Evolutionary conservation across 2,329 filamentous ascomycete genomes (phyloP), one percentile per base, ranked within the genome.

Genomic region (Paraconiothyrium brasiliense): DNA sequence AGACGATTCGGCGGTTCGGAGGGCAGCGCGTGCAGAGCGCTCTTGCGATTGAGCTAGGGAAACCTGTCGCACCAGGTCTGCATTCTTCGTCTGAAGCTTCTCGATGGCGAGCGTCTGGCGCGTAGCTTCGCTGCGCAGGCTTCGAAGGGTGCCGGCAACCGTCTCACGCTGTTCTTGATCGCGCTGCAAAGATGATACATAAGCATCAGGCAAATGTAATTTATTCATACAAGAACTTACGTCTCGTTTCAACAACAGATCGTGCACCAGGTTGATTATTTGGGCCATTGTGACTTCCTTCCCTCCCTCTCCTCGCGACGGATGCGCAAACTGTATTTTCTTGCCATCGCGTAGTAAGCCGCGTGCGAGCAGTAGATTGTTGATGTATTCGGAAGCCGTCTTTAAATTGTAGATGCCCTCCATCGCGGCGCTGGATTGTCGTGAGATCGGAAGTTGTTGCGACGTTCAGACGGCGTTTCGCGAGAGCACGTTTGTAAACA

Each of bases 181-280:
- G 76, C 93, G 92, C 91, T 96, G 78, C 39, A 41, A n/a, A 16
- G 11, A 35, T n/a, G 6, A 37, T 41, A 24, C 22, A 35, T 70
- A 34, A 71, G 67, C 48, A 66, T 37, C 39, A 32, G 35, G 13
- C 13, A 34, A 14, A 2, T 14, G 52, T 20, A 3, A 22, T 11
- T 10, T 4, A 30, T 20, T 54, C 24, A 10, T 3, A 11, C 4
- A 49, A 59, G 22, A 11, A 61, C 89, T 71, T 83, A 97, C 93
- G 78, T 99, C 95, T 83, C 94, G 88, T 68, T 94, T 88, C 62
- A 97, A 78, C 61, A 99, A 92, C 69, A 99, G 81, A 76, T 99
- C 95, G 79, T 99, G 97, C 52, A 99, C 89, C 27, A 99, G 86
- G 75, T 94, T 92, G 81, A 99, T 97, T 70, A 98, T 90, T 67